Percentiles rank a stretch among this genome's conserved stretches.
phyloP scores from a whole-genome alignment of 2,329 filamentous ascomycete species.

The Cladosporium austrohemisphaericum region DNA sequence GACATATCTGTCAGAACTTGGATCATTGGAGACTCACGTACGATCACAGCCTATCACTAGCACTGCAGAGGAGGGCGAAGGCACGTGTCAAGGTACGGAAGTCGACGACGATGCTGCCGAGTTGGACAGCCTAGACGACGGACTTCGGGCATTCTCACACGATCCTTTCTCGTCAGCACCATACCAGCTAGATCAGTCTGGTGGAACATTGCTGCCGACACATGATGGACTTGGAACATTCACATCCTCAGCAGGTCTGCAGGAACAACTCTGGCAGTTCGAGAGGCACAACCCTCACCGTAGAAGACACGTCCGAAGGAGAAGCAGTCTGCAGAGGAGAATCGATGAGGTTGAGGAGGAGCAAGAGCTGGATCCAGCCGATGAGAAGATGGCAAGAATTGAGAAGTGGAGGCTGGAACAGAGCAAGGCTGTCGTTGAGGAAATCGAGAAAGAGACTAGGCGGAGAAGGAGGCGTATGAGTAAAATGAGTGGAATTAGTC shows the following conservation, averaged over 20 bases:
- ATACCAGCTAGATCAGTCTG: conserved; percentile 52
- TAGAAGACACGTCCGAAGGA: conserved; percentile 51
- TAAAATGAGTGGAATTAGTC: conserved; percentile 47
- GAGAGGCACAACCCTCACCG: conserved; percentile 77
- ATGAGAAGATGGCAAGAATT: conserved; percentile 76
- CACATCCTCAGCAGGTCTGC: conserved; percentile 53
- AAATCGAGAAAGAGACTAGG: conserved; percentile 82
- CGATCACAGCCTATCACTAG: conserved; percentile 52
- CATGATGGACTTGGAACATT: conserved; percentile 94
- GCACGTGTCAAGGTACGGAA: conserved; percentile 23
- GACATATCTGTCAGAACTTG: conserved; percentile 75
- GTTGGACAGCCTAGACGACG: conserved; percentile 88
- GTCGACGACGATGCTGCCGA: conserved; percentile 65
- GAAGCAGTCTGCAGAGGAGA: conserved; percentile 56
- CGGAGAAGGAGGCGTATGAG: conserved; percentile 59
- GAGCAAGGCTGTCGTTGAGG: conserved; percentile 76
- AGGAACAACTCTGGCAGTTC: conserved; percentile 85
- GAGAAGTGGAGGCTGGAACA: conserved; percentile 92
- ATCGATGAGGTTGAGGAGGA: conserved; percentile 54
- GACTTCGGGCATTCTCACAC: conserved; percentile 81
- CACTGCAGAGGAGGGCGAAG: conserved; percentile 37
- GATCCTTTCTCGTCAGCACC: conserved; percentile 49
- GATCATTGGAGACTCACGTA: conserved; percentile 68
- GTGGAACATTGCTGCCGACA: conserved; percentile 72
- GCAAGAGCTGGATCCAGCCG: conserved; percentile 53